Percentiles rank a stretch among this genome's conserved stretches.
Conservation (phyloP, 139 green algal species). For the Tetraselmis striata region DNA sequence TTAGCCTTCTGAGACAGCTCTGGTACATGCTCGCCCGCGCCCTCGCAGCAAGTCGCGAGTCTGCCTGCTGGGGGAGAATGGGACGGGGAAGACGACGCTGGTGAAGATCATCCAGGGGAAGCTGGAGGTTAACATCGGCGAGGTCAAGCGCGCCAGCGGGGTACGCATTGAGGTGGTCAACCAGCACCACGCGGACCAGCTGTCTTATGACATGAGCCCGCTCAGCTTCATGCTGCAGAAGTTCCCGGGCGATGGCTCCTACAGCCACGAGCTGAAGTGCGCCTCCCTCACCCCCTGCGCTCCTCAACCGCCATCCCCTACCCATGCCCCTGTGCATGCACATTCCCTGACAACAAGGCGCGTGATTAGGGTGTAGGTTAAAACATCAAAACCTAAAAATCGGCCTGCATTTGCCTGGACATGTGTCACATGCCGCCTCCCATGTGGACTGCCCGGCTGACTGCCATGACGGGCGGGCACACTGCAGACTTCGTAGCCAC, state of each 20-base stretch:
- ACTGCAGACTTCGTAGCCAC: slow-evolving; percentile 14
- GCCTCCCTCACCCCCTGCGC: background rate
- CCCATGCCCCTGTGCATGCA: too few relatives aligned
- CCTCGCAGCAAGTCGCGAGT: slow-evolving; percentile 15
- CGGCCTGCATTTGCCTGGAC: too few relatives aligned
- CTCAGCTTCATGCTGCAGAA: slow-evolving; percentile 18
- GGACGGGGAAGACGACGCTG: slow-evolving; percentile 23
- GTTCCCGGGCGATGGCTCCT: slow-evolving; percentile 16
- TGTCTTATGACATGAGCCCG: slow-evolving; percentile 16
- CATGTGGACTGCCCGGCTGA: too few relatives aligned
- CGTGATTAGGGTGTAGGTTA: too few relatives aligned
- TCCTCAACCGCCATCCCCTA: too few relatives aligned
- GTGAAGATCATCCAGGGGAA: slow-evolving; percentile 21
- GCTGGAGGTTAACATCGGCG: background rate
- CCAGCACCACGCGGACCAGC: slow-evolving; percentile 28
- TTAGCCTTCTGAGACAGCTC: too few relatives aligned
- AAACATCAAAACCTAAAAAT: too few relatives aligned
- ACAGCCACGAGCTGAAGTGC: slow-evolving; percentile 19
- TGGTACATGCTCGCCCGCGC: too few relatives aligned
- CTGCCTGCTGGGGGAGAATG: slow-evolving; percentile 23
- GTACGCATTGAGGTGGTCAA: slow-evolving; percentile 20
- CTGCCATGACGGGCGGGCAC: too few relatives aligned
- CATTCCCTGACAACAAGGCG: too few relatives aligned
- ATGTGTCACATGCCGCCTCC: too few relatives aligned
- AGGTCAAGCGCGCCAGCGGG: background rate